Evolutionary conservation across 116 monocot genomes (phyloP).

Genomic region (Zostera marina): DNA sequence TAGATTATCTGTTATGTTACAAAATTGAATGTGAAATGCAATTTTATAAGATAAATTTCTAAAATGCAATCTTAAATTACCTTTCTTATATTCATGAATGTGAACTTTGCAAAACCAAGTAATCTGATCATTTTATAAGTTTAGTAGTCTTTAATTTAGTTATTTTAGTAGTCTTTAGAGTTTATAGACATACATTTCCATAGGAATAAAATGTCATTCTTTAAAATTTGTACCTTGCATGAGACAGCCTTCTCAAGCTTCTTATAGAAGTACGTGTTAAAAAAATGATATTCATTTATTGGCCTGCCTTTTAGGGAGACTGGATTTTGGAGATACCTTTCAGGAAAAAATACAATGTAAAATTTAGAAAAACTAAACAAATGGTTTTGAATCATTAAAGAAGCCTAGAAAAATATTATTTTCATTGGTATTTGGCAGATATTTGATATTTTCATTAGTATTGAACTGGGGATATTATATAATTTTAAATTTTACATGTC

Average conservation of each 20-base stretch:
- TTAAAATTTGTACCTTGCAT: conserved; percentile 31
- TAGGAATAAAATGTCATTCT: neutral
- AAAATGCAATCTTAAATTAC: neutral
- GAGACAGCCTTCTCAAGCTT: conserved; percentile 69
- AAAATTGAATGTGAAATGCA: no score
- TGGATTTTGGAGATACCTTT: conserved; percentile 57
- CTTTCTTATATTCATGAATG: neutral
- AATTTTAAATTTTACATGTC: no score
- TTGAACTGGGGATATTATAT: no score
- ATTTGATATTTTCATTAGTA: no score
- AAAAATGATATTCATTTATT: conserved; percentile 55
- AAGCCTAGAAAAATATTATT: neutral
- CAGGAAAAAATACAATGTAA: conserved; percentile 1
- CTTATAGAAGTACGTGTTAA: conserved; percentile 84
- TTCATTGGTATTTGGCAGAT: neutral
- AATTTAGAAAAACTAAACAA: neutral
- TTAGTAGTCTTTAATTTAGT: no score
- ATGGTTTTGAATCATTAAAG: no score
- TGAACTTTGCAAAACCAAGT: no score
- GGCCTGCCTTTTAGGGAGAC: conserved; percentile 15
- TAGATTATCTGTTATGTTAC: no score
- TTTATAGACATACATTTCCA: no score
- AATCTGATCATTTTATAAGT: no score
- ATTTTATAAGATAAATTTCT: neutral
- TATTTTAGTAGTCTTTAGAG: no score